A percentile compares a stretch with the other conserved stretches of the same genome.
Conservation (phyloP, 2,329 filamentous ascomycete genomes). For the Beauveria pseudobassiana region DNA sequence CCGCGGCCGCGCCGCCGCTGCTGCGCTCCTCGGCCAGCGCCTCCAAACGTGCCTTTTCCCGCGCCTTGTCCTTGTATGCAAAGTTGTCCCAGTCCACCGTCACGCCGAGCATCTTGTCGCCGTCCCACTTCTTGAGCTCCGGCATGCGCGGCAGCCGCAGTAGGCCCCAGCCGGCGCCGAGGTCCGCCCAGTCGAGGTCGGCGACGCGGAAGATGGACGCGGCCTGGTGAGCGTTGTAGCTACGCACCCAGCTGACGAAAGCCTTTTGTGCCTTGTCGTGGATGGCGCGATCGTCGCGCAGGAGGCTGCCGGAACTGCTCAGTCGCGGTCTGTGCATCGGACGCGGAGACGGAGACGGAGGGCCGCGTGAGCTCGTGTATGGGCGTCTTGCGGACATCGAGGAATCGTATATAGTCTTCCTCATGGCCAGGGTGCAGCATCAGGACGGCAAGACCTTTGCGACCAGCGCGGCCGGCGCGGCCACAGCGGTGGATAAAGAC, state of each 20-base stretch:
- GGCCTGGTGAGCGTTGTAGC: conserved; percentile 86
- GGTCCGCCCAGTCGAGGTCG: conserved; percentile 78
- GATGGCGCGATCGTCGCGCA: conserved; percentile 46
- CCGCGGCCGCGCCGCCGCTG: conserved; percentile 27
- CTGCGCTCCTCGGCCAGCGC: conserved; percentile 44
- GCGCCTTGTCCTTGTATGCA: conserved; percentile 62
- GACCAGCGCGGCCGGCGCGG: conserved; percentile 79
- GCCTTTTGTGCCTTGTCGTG: conserved; percentile 86
- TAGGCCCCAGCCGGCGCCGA: conserved; percentile 78
- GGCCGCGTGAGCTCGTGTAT: conserved; percentile 57
- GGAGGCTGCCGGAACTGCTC: conserved; percentile 55
- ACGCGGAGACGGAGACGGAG: conserved; percentile 46
- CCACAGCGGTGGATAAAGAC: conserved; percentile 92
- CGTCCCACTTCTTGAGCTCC: conserved; percentile 67
- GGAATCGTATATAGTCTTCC: conserved; percentile 82
- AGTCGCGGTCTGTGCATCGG: conserved; percentile 51
- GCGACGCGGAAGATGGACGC: conserved; percentile 79
- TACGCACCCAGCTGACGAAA: conserved; percentile 89
- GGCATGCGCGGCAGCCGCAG: conserved; percentile 90
- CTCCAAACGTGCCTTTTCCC: conserved; percentile 57
- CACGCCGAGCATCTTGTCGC: conserved; percentile 55
- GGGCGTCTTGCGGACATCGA: conserved; percentile 81
- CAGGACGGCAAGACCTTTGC: conserved; percentile 76
- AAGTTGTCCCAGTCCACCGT: conserved; percentile 61
- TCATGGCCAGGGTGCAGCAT: conserved; percentile 80